Evolutionary conservation across 1,284 basidiomycete species (phyloP).

Genomic region (Anthracocystis panici-leucophaei): DNA sequence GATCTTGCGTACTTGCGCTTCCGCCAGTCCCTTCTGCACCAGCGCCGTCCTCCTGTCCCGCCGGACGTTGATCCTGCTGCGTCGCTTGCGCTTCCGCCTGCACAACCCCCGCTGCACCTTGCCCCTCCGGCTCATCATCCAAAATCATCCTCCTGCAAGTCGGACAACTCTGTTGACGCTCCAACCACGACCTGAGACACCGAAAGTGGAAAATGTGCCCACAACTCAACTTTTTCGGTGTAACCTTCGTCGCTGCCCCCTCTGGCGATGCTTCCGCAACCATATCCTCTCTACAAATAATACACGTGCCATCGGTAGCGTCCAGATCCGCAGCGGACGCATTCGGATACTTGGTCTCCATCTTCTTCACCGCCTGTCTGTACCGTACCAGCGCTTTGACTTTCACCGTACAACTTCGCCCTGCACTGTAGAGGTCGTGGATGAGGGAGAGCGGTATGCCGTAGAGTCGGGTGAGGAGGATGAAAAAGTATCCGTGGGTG

Average conservation of each 20-base stretch:
- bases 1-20: background rate
- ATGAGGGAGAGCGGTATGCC: conserved; percentile 97
- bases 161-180: conserved; percentile 90
- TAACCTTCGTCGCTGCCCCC: conserved; percentile 76
- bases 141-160: conserved; percentile 94
- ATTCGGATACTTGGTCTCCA: conserved; percentile 95
- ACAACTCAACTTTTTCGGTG: conserved; percentile 94
- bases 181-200: conserved; percentile 95
- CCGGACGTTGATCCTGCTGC: conserved; percentile 5
- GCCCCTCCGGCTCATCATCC: conserved; percentile 71
- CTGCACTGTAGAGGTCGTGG: conserved; percentile 94
- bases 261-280: conserved; percentile 11
- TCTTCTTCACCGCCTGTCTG: conserved; percentile 91
- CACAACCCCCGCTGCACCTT: too few relatives aligned
- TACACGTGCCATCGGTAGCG: conserved; percentile 91
- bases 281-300: conserved; percentile 99
- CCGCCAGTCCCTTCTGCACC: background rate
- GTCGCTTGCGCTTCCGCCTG: conserved; percentile 10
- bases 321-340: conserved; percentile 88
- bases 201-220: conserved; percentile 99
- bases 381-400: conserved; percentile 89
- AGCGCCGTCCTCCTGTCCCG: background rate
- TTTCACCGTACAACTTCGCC: conserved; percentile 87
- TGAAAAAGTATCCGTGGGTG: conserved; percentile 88
- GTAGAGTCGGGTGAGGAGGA: conserved; percentile 90